These are phyloP conservation scores for Rhizopus delemar DNA, from an alignment of 371 early-diverging fungal species.

Conservation along the genomic window DNA sequence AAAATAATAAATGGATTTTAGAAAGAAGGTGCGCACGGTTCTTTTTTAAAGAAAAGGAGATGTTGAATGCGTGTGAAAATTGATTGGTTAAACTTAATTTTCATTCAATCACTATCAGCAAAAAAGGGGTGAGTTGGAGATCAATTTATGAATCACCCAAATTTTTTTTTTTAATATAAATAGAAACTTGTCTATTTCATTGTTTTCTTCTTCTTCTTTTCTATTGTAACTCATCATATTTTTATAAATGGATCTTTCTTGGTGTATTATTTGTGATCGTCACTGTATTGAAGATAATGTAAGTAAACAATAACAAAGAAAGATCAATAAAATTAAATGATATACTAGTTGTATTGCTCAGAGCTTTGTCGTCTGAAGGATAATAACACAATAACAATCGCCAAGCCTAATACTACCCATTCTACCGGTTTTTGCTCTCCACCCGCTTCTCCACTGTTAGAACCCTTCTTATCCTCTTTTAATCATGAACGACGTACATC, in stretches of 20 bases:
- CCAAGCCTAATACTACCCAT: neutral
- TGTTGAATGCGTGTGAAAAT: neutral
- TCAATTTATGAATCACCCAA: too few species aligned
- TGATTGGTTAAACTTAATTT: slow-evolving; percentile 2
- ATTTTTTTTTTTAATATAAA: neutral
- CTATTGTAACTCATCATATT: neutral
- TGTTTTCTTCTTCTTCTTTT: neutral
- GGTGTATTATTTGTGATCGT: slow-evolving; percentile 43
- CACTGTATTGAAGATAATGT: slow-evolving; percentile 35
- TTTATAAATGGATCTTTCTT: slow-evolving; percentile 36
- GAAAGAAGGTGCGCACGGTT: too few species aligned
- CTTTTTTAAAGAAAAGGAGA: too few species aligned
- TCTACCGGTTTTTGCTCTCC: slow-evolving; percentile 13
- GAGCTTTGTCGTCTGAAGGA: slow-evolving; percentile 31
- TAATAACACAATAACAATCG: neutral
- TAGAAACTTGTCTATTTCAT: neutral
- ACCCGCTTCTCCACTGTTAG: slow-evolving; percentile 27
- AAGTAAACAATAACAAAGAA: slow-evolving; percentile 5
- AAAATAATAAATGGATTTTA: too few species aligned
- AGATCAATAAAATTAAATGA: neutral
- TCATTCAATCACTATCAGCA: neutral
- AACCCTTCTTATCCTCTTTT: slow-evolving; percentile 32
- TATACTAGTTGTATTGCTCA: slow-evolving; percentile 30
- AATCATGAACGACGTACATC: slow-evolving; percentile 26
- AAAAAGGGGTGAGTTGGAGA: neutral